Evolutionary conservation across 202 grass and related monocot species (phyloP).

Genomic region (Schoenoplectus triqueter): DNA sequence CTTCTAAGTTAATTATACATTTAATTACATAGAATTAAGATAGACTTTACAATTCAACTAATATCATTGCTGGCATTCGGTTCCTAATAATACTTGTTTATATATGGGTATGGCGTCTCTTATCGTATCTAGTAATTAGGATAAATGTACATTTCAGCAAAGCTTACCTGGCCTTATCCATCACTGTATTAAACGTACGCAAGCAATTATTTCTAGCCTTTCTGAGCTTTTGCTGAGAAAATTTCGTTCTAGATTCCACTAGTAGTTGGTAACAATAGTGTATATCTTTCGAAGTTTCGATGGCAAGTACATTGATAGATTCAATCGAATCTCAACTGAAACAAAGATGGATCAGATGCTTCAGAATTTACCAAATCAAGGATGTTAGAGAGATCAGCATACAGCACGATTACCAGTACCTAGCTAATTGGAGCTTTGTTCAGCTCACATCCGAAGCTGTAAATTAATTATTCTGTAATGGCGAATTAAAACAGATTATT

Average conservation of each 20-base stretch:
- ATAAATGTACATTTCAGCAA: background rate
- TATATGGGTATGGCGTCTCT: background rate
- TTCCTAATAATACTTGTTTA: background rate
- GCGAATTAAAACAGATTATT: background rate
- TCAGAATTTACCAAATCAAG: background rate
- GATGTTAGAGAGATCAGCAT: background rate
- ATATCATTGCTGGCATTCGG: background rate
- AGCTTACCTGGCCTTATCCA: background rate
- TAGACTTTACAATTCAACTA: background rate
- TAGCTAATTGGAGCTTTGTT: background rate
- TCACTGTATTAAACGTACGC: background rate
- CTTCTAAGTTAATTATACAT: background rate
- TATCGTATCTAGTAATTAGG: background rate
- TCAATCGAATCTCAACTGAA: background rate
- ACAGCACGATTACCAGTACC: background rate
- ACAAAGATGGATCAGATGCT: background rate
- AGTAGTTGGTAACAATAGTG: background rate
- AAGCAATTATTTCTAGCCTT: background rate
- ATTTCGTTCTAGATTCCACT: background rate
- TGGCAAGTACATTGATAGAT: background rate
- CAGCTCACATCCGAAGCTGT: background rate
- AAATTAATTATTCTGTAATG: background rate
- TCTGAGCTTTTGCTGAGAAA: background rate
- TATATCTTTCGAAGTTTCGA: background rate
- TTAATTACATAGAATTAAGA: background rate